Conservation (phyloP, 306 rosid species). For the Cicer judaicum region DNA sequence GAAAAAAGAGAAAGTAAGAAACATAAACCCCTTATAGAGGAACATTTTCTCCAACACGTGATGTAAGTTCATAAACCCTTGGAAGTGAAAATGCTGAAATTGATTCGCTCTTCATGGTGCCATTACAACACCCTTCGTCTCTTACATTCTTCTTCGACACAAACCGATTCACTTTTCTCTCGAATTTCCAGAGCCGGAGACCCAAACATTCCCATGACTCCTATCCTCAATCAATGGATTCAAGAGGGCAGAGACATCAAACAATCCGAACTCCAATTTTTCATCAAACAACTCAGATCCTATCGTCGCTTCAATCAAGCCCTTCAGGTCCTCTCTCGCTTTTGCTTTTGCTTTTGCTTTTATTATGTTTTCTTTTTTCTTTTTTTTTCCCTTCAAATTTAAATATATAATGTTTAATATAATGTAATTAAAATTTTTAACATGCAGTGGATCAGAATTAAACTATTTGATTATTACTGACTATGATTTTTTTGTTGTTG, state of each 20-base stretch:
- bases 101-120: constrained; percentile 49
- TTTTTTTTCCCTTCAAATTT: no score
- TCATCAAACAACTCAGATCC: constrained; percentile 56
- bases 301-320: constrained; percentile 63
- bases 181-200: constrained; percentile 51
- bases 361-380: no score
- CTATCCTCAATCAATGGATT: constrained; percentile 60
- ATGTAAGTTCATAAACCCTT: not conserved
- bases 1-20: no score
- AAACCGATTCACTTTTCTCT: constrained; percentile 46
- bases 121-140: constrained; percentile 26
- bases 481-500: not conserved
- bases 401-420: no score
- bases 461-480: no score
- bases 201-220: constrained; percentile 48
- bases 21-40: no score
- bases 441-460: no score
- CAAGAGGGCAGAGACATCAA: constrained; percentile 53
- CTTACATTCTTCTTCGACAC: constrained; percentile 37
- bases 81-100: constrained; percentile 36
- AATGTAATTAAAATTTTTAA: no score
- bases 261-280: constrained; percentile 41
- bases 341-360: not conserved
- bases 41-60: no score
- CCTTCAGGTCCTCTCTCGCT: constrained; percentile 53